These are phyloP conservation scores for Cudoniella acicularis DNA, from an alignment of 495 filamentous ascomycete genomes.

Conservation along the genomic window DNA sequence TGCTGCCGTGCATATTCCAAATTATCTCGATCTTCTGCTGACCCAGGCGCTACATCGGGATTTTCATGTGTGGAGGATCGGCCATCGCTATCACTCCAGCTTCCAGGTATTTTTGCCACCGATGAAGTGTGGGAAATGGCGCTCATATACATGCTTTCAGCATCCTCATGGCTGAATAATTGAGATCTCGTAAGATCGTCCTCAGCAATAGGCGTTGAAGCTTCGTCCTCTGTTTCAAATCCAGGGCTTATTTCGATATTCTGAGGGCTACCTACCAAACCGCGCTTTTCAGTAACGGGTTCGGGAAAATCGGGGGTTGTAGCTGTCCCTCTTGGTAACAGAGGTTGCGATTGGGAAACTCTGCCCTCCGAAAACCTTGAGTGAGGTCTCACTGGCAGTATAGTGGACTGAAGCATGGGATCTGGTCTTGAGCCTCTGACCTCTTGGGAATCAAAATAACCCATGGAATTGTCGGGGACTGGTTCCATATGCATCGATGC, in stretches of 20 bases:
- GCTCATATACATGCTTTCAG: constrained; percentile 92
- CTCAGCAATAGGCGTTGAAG: constrained; percentile 11
- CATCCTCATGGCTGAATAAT: constrained; percentile 85
- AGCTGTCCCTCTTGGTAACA: not conserved
- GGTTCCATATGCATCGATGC: constrained; percentile 8
- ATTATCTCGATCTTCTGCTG: constrained; percentile 11
- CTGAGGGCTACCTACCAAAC: not conserved
- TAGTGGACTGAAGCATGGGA: constrained; percentile 17
- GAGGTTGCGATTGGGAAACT: constrained; percentile 22
- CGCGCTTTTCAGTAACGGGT: no score
- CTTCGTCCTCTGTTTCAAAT: constrained; percentile 14
- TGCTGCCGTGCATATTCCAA: constrained; percentile 17
- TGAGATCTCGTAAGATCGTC: constrained; percentile 60
- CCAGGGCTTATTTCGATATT: not conserved
- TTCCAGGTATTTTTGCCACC: constrained; percentile 22
- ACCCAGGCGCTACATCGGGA: not conserved
- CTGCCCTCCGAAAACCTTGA: constrained; percentile 14
- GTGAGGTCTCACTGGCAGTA: constrained; percentile 16
- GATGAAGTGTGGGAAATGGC: constrained; percentile 41
- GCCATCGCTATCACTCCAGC: constrained; percentile 19
- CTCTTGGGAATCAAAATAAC: not conserved
- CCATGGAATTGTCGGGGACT: not conserved
- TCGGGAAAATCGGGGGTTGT: not conserved
- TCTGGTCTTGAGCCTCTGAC: not conserved
- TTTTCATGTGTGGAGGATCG: not conserved